These are phyloP conservation scores for Amanita fuliginea DNA, from an alignment of 768 basidiomycete species.

Conservation along the genomic window DNA sequence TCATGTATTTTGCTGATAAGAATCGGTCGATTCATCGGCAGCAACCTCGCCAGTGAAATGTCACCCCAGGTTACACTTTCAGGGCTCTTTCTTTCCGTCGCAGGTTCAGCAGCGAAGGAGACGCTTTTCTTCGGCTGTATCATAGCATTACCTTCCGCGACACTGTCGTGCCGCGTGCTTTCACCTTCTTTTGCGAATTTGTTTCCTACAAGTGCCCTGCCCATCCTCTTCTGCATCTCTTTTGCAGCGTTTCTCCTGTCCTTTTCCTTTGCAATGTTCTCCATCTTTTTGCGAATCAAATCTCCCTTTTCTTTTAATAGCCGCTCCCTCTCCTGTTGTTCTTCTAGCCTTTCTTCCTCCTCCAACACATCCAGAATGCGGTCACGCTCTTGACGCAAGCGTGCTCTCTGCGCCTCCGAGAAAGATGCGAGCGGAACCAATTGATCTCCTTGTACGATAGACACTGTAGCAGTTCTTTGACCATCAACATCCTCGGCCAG, in stretches of 20 bases:
- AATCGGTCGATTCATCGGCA: slow-evolving; percentile 24
- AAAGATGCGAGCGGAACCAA: slow-evolving; percentile 37
- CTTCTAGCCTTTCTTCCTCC: slow-evolving; percentile 49
- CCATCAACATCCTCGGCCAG: slow-evolving; percentile 23
- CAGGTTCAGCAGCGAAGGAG: slow-evolving; percentile 41
- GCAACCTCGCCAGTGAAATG: slow-evolving; percentile 38
- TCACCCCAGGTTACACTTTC: slow-evolving; percentile 38
- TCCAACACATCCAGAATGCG: slow-evolving; percentile 60
- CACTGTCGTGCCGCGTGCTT: slow-evolving; percentile 17
- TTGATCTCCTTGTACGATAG: slow-evolving; percentile 28
- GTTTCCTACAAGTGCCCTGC: slow-evolving; percentile 47
- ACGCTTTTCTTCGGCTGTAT: slow-evolving; percentile 50
- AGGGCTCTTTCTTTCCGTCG: slow-evolving; percentile 10
- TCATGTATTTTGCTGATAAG: slow-evolving; percentile 22
- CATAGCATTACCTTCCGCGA: slow-evolving; percentile 5
- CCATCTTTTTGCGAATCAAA: slow-evolving; percentile 37
- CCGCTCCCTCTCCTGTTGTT: slow-evolving; percentile 26
- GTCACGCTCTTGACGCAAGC: slow-evolving; percentile 46
- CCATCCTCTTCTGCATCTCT: slow-evolving; percentile 72
- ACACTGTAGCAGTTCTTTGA: slow-evolving; percentile 8
- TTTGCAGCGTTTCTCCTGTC: slow-evolving; percentile 27
- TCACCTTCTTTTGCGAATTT: slow-evolving; percentile 25
- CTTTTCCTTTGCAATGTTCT: slow-evolving; percentile 30
- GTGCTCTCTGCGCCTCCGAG: slow-evolving; percentile 33
- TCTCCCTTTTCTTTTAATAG: slow-evolving; percentile 33